Base-by-base conservation (phyloP, 306 rosid genomes). In the Fragaria vesca region DNA sequence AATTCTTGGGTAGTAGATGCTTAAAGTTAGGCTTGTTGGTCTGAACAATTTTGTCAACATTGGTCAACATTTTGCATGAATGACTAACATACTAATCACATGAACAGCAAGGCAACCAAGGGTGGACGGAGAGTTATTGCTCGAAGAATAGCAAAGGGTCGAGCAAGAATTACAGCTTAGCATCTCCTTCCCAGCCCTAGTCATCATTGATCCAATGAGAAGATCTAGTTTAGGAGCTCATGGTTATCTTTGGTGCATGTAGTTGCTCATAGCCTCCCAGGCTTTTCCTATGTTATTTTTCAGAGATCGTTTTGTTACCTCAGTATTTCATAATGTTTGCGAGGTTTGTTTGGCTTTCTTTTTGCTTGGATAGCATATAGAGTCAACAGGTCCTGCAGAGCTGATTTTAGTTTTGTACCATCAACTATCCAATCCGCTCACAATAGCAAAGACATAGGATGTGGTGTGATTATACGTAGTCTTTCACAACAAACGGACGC, bases 91-190 rank as follows among this genome's bases (percentile, higher is more conserved):
- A 61, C 70, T 42, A 45, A 45, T 45, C 48, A 74, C 76, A 73
- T 88, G 88, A 83, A 75, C 93, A 95, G 97, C 75, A 94, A 92
- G 80, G 97, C 95, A 84, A 94, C 97, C 85, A 94, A 85, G 84
- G 98, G 98, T 79, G 98, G 97, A 76, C 88, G 94, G 66, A 94
- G 70, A 84, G 97, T 94, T 45, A 94, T 92, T 79, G 95, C 97
- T 58, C 89, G 95, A 78, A 92, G 99, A 83, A 84, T 95, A 74
- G 97, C 97, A 0, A 93, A 95, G 78, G 97, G 97, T 62, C 86
- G 99, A 47, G 84, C 81, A 57, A 93, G 97, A 85, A 86, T 95
- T 71, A 95, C 99, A 7, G 99, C 97, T 67, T 95, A 93, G 86
- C 51, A 32, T 84, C 26, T 46, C 63, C 76, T 81, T 72, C 71